Conservation (phyloP, 805 yeast species). For the Candida saitoana region DNA sequence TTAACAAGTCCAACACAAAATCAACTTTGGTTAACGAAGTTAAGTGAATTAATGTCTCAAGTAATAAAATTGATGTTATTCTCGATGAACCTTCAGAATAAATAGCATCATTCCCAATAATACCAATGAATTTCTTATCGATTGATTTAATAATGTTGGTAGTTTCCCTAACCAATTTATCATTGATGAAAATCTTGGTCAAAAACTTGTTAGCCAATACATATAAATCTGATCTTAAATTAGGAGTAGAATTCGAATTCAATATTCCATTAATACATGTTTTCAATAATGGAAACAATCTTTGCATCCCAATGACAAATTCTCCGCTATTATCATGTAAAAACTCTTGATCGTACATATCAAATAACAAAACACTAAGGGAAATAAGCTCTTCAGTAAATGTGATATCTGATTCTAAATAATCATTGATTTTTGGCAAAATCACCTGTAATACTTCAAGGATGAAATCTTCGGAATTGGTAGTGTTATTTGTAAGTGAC, state of each 20-base stretch:
- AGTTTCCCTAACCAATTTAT: constrained; percentile 43
- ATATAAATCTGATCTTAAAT: constrained; percentile 75
- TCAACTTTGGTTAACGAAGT: constrained; percentile 50
- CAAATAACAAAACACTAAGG: constrained; percentile 65
- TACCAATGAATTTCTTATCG: constrained; percentile 56
- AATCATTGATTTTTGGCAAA: constrained; percentile 73
- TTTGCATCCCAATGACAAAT: constrained; percentile 33
- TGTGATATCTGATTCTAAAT: constrained; percentile 58
- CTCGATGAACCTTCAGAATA: constrained; percentile 74
- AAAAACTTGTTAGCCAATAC: constrained; percentile 66
- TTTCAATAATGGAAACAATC: constrained; percentile 66
- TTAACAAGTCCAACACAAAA: constrained; percentile 56
- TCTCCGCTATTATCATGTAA: constrained; percentile 13
- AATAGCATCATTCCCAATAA: constrained; percentile 73
- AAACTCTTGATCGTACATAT: constrained; percentile 45
- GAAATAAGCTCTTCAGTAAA: constrained; percentile 78
- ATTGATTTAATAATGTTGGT: constrained; percentile 54
- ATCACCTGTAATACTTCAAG: constrained; percentile 72
- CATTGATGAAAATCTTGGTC: constrained; percentile 43
- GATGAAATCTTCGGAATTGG: constrained; percentile 54
- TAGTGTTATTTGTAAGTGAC: constrained; percentile 54
- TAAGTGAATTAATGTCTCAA: constrained; percentile 62
- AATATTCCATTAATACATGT: constrained; percentile 72
- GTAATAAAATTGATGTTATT: constrained; percentile 67
- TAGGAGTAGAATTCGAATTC: constrained; percentile 62